Conservation (phyloP, 176 grass and related monocot species). For the Tillandsia leiboldiana region DNA sequence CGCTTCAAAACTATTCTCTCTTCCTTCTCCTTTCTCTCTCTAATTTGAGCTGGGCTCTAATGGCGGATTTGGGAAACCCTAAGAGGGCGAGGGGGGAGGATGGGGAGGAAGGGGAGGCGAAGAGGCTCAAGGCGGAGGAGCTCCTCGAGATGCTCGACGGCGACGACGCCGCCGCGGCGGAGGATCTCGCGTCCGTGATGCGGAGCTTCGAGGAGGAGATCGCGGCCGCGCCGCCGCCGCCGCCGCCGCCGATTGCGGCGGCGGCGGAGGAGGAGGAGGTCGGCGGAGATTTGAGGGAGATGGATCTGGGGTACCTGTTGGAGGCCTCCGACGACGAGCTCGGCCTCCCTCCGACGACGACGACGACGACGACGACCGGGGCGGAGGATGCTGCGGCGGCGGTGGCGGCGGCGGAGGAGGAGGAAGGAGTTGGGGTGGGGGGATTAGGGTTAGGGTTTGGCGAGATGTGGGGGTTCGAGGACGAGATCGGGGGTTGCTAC, state of each 20-base stretch:
- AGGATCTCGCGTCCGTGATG: constrained; percentile 68
- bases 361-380: neutral
- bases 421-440: neutral
- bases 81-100: constrained; percentile 43
- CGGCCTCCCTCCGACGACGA: constrained; percentile 45
- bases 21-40: neutral
- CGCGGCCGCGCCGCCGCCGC: constrained; percentile 5
- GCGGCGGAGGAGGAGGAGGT: neutral
- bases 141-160: constrained; percentile 59
- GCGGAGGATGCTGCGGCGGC: constrained; percentile 44
- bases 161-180: constrained; percentile 23
- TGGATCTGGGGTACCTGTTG: constrained; percentile 49
- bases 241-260: neutral
- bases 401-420: neutral
- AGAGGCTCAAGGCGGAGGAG: constrained; percentile 38
- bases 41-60: neutral
- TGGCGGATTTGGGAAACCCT: neutral
- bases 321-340: constrained; percentile 90
- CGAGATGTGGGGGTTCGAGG: constrained; percentile 50
- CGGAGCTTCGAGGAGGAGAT: constrained; percentile 70
- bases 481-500: constrained; percentile 26
- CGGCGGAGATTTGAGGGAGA: neutral
- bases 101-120: neutral
- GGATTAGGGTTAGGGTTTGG: constrained; percentile 4
- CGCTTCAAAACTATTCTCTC: neutral